Percentiles rank a stretch among this genome's conserved stretches.
These are phyloP conservation scores for Metschnikowia chrysomelidarum DNA, from an alignment of 805 yeast genomes.

Conservation along the genomic window DNA sequence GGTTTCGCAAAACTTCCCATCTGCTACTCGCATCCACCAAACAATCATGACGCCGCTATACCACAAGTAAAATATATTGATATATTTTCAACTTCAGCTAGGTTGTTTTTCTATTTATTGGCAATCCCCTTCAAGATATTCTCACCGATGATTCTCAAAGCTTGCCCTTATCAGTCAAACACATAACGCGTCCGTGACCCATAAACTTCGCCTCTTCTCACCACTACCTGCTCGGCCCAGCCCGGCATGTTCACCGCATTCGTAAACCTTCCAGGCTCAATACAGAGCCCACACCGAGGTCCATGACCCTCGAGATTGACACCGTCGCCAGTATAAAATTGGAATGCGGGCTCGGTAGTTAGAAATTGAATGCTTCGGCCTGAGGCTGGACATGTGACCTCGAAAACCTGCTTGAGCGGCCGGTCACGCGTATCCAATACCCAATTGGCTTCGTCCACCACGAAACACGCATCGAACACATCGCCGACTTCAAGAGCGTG, in stretches of 20 bases:
- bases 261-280: slow-evolving; percentile 60
- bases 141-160: too few relatives aligned
- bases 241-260: slow-evolving; percentile 48
- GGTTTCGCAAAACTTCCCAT: too few relatives aligned
- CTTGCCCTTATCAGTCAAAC: slow-evolving; percentile 3
- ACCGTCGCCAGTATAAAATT: slow-evolving; percentile 61
- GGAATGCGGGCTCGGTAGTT: slow-evolving; percentile 67
- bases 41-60: background rate
- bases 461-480: slow-evolving; percentile 47
- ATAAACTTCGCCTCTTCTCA: slow-evolving; percentile 48
- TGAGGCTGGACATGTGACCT: slow-evolving; percentile 46
- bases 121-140: too few relatives aligned
- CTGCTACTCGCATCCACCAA: background rate
- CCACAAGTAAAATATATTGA: too few relatives aligned
- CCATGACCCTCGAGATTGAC: slow-evolving; percentile 34
- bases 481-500: slow-evolving; percentile 1
- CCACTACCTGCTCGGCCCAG: slow-evolving; percentile 49
- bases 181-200: slow-evolving; percentile 46
- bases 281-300: slow-evolving; percentile 54
- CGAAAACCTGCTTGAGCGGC: slow-evolving; percentile 36
- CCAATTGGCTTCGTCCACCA: slow-evolving; percentile 36
- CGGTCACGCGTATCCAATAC: slow-evolving; percentile 47
- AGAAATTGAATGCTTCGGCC: slow-evolving; percentile 39
- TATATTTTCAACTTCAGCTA: too few relatives aligned
- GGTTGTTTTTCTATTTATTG: too few relatives aligned